Evolutionary conservation across 306 rosid genomes (phyloP), one percentile per base, ranked within the genome.

Genomic region (Leucaena leucocephala): DNA sequence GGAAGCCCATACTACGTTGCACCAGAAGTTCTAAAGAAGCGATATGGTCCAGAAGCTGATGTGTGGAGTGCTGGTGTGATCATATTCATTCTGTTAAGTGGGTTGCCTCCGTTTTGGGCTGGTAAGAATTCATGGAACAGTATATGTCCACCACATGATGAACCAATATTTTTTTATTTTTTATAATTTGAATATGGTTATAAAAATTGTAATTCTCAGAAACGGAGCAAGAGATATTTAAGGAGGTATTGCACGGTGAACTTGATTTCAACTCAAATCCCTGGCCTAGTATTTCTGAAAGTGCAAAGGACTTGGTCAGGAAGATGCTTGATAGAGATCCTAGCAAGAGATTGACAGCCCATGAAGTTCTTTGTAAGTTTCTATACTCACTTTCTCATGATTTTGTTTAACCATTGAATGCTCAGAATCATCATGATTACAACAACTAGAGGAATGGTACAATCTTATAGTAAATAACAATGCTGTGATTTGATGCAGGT

Each of bases 81-180:
- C 64, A 33, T 92, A 80, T 94, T 86, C 91, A 94, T 94, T 81
- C 97, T 94, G 81, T 78, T 94, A 85, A n/a, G 93, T 71, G 98
- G 98, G 65, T 93, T 92, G 38, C 98, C 98, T 87, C 98, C 98
- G 67, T 94, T 92, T 86, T 94, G 97, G 97, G 98, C 86, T 7
- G 97, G 98, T 92, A 88, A 84, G 88, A 66, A 11, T 33, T 74
- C 78, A n/a, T 66, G 27, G 27, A 27, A 2, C 45, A 61, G 27
- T 27, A 54, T 15, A 78, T 75, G 27, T 40, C 42, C 80, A 66
- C 17, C 75, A 27, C 43, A 33, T 39, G 43, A 45, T 73, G 68
- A 33, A 67, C 44, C 36, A 34, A 58, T 35, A 39, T 21, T 71
- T 27, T 64, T 76, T 42, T 65, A 38, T 76, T 5, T 72, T 22